phyloP scores from a whole-genome alignment of 768 basidiomycete genomes.

The Macrocybe gigantea region DNA sequence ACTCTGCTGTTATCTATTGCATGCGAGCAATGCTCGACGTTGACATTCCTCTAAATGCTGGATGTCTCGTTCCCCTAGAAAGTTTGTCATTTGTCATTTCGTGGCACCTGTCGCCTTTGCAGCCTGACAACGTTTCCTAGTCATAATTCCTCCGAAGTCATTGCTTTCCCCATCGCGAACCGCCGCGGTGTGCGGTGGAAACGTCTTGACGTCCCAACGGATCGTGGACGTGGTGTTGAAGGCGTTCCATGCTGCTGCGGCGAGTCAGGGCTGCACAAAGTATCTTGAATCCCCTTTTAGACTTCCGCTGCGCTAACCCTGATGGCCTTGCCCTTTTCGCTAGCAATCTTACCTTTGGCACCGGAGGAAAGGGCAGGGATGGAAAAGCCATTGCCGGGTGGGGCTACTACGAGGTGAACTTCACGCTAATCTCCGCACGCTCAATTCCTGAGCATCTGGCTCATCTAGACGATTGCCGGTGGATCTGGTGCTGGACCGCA shows the following conservation, averaged over 20 bases:
- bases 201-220: constrained; percentile 87
- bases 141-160: constrained; percentile 76
- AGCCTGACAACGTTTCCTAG: constrained; percentile 25
- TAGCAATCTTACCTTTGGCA: constrained; percentile 86
- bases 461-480: constrained; percentile 79
- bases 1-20: constrained; percentile 86
- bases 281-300: constrained; percentile 21
- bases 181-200: constrained; percentile 90
- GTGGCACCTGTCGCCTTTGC: neutral
- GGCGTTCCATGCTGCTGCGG: constrained; percentile 88
- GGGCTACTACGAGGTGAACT: constrained; percentile 79
- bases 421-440: constrained; percentile 3
- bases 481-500: constrained; percentile 86
- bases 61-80: constrained; percentile 82
- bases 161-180: constrained; percentile 78
- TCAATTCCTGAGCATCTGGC: constrained; percentile 2
- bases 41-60: constrained; percentile 91
- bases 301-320: neutral
- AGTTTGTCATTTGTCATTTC: constrained; percentile 34
- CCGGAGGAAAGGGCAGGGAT: constrained; percentile 80
- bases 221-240: constrained; percentile 92
- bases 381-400: constrained; percentile 74
- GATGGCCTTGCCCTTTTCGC: no score
- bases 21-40: constrained; percentile 81
- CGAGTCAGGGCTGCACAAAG: constrained; percentile 94